Evolutionary conservation across 2,329 filamentous ascomycete genomes (phyloP).

Genomic region (Fusarium sp.): DNA sequence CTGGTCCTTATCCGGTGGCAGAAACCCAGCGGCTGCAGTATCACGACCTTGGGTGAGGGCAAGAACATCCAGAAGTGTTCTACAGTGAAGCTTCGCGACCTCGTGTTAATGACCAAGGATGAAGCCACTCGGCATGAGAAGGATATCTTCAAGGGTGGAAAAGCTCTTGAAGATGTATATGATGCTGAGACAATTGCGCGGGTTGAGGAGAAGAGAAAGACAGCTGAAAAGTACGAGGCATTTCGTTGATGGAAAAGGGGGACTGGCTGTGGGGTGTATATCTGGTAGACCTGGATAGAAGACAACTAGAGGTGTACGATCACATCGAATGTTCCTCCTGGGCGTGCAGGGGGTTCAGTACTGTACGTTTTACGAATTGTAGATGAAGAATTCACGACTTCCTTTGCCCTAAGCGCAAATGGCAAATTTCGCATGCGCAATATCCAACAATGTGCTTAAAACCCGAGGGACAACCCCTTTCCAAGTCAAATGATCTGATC

Average conservation of each 20-base stretch:
- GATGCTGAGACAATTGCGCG: conserved; percentile 71
- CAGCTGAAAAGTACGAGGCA: conserved; percentile 71
- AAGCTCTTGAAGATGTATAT: conserved; percentile 78
- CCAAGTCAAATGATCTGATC: neutral
- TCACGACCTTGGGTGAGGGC: conserved; percentile 68
- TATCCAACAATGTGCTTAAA: neutral
- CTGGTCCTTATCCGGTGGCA: conserved; percentile 85
- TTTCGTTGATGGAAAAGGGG: conserved; percentile 51
- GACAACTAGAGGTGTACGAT: neutral
- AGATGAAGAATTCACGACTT: neutral
- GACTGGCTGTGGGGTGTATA: neutral
- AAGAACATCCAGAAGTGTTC: conserved; percentile 82
- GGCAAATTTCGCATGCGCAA: neutral
- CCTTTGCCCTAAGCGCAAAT: neutral
- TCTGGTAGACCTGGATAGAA: neutral
- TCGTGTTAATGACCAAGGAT: conserved; percentile 94
- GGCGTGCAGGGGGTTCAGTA: neutral
- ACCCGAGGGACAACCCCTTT: neutral
- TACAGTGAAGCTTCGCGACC: conserved; percentile 72
- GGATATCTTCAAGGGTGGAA: conserved; percentile 77
- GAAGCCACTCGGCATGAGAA: conserved; percentile 84
- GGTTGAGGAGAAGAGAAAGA: conserved; percentile 73
- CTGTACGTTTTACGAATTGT: conserved; percentile 6
- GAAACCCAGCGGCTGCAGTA: conserved; percentile 68
- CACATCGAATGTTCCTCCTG: neutral